Evolutionary conservation across 345 rosid genomes (phyloP).

Genomic region (Rhodamnia rubescens): DNA sequence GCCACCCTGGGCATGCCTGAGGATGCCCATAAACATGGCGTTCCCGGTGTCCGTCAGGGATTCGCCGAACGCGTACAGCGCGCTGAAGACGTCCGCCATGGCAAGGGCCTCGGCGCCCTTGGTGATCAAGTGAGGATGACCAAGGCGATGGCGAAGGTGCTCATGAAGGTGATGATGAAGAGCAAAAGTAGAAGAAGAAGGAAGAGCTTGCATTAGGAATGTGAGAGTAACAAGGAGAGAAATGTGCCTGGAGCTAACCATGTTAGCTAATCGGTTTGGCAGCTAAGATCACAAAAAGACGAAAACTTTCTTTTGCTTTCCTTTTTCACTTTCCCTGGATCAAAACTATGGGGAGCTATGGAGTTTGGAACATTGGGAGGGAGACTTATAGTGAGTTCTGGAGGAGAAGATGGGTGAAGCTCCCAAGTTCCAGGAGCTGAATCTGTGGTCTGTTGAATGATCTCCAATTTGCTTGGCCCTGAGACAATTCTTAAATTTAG

Average conservation of each 20-base stretch:
- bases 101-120: background rate
- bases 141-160: background rate
- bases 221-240: background rate
- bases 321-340: background rate
- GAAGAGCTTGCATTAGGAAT: background rate
- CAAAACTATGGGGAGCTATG: background rate
- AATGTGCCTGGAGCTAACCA: background rate
- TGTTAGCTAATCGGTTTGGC: background rate
- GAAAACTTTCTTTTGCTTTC: no score
- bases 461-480: background rate
- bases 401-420: background rate
- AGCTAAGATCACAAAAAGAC: background rate
- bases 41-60: constrained; percentile 39
- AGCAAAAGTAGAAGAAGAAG: background rate
- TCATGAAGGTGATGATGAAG: background rate
- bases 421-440: background rate
- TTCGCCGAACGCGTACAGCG: constrained; percentile 32
- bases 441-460: background rate
- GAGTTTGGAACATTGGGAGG: background rate
- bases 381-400: background rate
- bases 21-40: constrained; percentile 9
- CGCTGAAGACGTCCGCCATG: background rate
- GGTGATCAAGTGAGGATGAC: background rate
- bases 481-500: background rate
- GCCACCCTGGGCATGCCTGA: background rate